Percentiles rank a stretch among this genome's conserved stretches.
These are phyloP conservation scores for Fraxinus albicans DNA, from an alignment of 305 asterid species.

Conservation along the genomic window DNA sequence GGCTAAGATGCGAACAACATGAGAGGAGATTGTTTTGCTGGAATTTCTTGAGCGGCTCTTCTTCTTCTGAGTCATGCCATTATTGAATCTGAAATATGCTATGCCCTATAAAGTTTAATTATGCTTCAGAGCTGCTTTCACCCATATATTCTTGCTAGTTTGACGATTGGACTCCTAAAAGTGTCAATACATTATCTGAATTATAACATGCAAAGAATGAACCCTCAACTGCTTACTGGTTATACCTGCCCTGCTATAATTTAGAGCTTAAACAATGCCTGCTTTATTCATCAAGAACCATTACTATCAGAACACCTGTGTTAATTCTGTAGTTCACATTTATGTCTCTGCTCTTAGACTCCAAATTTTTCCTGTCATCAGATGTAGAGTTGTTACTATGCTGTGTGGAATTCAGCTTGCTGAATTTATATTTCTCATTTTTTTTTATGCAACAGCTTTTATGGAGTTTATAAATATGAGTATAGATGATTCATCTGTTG, in stretches of 20 bases:
- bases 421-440: neutral
- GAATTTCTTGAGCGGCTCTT: neutral
- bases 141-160: neutral
- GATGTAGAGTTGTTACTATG: slow-evolving; percentile 9
- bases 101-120: neutral
- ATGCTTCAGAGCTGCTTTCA: neutral
- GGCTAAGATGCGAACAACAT: neutral
- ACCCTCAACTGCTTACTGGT: neutral
- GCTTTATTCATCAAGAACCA: slow-evolving; percentile 8
- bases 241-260: neutral
- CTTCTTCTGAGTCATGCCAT: neutral
- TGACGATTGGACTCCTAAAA: neutral
- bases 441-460: neutral
- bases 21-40: neutral
- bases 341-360: neutral
- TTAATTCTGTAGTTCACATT: neutral
- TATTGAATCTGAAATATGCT: neutral
- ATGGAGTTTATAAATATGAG: neutral
- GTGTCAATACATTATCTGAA: neutral
- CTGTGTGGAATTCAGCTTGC: slow-evolving; percentile 19
- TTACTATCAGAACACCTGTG: neutral
- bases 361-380: slow-evolving; percentile 12
- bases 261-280: neutral
- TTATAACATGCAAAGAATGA: neutral
- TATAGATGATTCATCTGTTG: slow-evolving; percentile 10